phyloP scores from a whole-genome alignment of 306 rosid species.

The Comarum palustre region DNA sequence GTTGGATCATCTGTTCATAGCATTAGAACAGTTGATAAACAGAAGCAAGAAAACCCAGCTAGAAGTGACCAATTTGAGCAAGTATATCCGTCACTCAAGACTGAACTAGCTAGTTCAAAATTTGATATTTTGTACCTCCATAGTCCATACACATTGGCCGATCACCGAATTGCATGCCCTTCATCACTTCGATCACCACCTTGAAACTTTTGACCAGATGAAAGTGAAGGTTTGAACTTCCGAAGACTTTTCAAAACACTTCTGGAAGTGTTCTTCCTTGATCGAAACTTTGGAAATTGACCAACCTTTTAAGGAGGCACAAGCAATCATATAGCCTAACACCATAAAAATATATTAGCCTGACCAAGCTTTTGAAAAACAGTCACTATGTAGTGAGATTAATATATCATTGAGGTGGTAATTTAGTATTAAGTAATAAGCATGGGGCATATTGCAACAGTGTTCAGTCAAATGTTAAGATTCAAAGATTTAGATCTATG shows the following conservation, averaged over 20 bases:
- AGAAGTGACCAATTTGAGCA: neutral
- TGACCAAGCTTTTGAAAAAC: constrained; percentile 16
- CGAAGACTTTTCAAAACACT: constrained; percentile 27
- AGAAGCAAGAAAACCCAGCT: neutral
- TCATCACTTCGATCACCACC: neutral
- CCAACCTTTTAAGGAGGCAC: neutral
- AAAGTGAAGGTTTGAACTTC: constrained; percentile 20
- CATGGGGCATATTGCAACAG: neutral
- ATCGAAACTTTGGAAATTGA: neutral
- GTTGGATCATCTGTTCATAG: no score
- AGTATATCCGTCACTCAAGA: neutral
- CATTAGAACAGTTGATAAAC: neutral
- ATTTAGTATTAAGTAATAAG: neutral
- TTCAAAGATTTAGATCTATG: neutral
- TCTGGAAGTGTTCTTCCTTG: constrained; percentile 32
- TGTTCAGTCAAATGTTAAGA: neutral
- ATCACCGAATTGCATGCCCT: neutral
- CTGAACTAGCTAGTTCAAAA: neutral
- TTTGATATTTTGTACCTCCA: neutral
- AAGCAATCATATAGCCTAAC: neutral
- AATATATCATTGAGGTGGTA: neutral
- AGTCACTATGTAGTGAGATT: neutral
- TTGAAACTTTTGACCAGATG: constrained; percentile 23
- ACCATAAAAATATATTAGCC: constrained; percentile 1
- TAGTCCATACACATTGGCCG: no score